Base-by-base conservation (phyloP, 352 stramenopile species). In the Pythium folliculosum region DNA sequence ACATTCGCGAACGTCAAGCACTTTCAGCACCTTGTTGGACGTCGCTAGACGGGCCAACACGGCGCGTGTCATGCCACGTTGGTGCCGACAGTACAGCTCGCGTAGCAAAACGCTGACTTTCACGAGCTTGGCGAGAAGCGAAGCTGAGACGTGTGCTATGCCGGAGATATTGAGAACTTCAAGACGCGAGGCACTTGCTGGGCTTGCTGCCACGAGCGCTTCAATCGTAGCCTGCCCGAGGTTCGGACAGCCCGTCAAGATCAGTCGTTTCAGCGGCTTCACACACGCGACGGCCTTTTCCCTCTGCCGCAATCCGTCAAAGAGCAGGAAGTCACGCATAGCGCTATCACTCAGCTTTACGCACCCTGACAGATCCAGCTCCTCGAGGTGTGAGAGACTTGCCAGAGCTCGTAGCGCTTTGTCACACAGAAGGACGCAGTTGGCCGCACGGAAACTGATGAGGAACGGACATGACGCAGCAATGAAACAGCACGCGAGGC, bases 1-100 rank as follows among this genome's bases (percentile, higher is more conserved):
- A 40, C 84, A 93, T 5, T 82, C 60, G 1, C 80, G 75, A 32
- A 93, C 63, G 25, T 93, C 84, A 9, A 93, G 62, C 0, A 91
- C 56, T 27, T 65, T 67, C 17, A 93, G 63, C 16, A 69, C 45
- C 40, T 77, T 85, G 71, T 93, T 93, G 40, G 57, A 68, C 19
- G 71, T 89, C 8, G 81, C 78, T 12, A 93, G 60, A 48, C 81
- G 67, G 5, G 81, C 70, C 16, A 91, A 40, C 25, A 89, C 77
- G 0, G 62, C 40, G 23, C 82, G 72, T 14, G 69, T 82, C 40
- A 90, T 72, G 7, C 74, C 71, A n/a, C 30, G 3, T 49, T 91
- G 81, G 0, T 72, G 57, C 56, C 63, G 59, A 25, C 84, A 47
- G 8, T 75, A 69, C 17, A 90, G 58, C 6, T 81, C 61, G 7